phyloP scores from a whole-genome alignment of 352 stramenopile genomes.

The Phytopythium delawarense region DNA sequence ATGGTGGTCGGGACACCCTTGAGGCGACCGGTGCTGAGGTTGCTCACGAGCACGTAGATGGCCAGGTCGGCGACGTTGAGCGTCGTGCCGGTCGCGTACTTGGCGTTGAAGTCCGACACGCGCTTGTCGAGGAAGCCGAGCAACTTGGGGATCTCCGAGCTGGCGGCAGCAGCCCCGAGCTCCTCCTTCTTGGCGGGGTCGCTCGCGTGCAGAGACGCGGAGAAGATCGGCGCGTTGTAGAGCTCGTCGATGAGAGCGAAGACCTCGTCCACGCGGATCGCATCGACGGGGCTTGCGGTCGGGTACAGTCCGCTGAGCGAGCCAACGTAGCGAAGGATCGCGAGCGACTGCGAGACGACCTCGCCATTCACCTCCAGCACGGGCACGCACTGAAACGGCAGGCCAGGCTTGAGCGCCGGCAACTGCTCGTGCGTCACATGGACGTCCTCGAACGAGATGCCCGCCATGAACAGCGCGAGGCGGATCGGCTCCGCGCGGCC shows the following conservation, averaged over 20 bases:
- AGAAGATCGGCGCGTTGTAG: slow-evolving; percentile 15
- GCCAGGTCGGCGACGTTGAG: slow-evolving; percentile 44
- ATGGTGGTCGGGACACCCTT: slow-evolving; percentile 20
- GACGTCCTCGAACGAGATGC: slow-evolving; percentile 56
- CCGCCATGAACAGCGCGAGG: slow-evolving; percentile 53
- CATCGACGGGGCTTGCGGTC: slow-evolving; percentile 16
- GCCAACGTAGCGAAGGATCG: slow-evolving; percentile 60
- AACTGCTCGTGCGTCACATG: slow-evolving; percentile 27
- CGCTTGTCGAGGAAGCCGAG: slow-evolving; percentile 33
- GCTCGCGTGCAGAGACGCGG: slow-evolving; percentile 3
- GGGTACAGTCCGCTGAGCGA: slow-evolving; percentile 41
- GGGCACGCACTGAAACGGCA: slow-evolving; percentile 35
- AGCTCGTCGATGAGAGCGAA: slow-evolving; percentile 33
- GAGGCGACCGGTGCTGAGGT: slow-evolving; percentile 18
- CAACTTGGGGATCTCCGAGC: slow-evolving; percentile 23
- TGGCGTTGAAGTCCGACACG: slow-evolving; percentile 18
- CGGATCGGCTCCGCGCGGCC: slow-evolving; percentile 49
- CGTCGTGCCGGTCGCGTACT: slow-evolving; percentile 16
- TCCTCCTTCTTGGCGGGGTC: slow-evolving; percentile 28
- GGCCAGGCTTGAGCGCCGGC: slow-evolving; percentile 16
- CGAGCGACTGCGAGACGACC: slow-evolving; percentile 42
- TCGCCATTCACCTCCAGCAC: slow-evolving; percentile 45
- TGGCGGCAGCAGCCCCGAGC: slow-evolving; percentile 28
- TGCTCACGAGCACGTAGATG: slow-evolving; percentile 25
- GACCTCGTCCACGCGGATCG: slow-evolving; percentile 38